Percentiles rank a stretch among this genome's conserved stretches.
Conservation (phyloP, 768 basidiomycete genomes). For the Hortiboletus flavorubellus region DNA sequence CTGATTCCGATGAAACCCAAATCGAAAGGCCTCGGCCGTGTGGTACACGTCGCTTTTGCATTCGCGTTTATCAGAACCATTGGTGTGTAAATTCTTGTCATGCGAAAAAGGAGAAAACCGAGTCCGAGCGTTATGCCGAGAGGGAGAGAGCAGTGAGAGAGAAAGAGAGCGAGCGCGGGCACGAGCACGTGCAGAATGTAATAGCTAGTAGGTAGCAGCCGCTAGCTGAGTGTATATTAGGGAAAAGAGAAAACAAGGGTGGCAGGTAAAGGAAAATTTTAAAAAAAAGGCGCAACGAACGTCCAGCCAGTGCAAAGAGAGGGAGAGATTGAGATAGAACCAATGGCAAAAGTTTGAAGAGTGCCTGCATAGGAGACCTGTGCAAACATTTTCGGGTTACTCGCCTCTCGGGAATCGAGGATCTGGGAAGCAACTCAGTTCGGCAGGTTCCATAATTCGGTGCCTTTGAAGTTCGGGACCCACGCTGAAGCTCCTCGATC, state of each 20-base stretch:
- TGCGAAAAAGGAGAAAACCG: neutral
- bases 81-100: neutral
- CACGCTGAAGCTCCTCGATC: neutral
- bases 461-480: no score
- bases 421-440: no score
- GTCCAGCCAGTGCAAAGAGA: no score
- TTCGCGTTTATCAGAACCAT: slow-evolving; percentile 2
- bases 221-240: neutral
- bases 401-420: no score
- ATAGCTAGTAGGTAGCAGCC: neutral
- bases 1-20: no score
- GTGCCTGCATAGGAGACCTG: no score
- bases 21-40: neutral
- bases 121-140: slow-evolving; percentile 6
- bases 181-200: neutral
- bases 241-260: neutral
- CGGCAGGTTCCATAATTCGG: no score
- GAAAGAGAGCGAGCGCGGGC: neutral
- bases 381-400: no score
- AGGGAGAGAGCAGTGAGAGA: neutral
- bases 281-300: no score
- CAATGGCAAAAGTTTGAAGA: no score
- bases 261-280: neutral
- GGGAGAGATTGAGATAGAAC: no score
- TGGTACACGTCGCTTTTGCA: slow-evolving; percentile 6